Conservation (phyloP, 176 grass and related monocot species). For the Triticum timopheevii region DNA sequence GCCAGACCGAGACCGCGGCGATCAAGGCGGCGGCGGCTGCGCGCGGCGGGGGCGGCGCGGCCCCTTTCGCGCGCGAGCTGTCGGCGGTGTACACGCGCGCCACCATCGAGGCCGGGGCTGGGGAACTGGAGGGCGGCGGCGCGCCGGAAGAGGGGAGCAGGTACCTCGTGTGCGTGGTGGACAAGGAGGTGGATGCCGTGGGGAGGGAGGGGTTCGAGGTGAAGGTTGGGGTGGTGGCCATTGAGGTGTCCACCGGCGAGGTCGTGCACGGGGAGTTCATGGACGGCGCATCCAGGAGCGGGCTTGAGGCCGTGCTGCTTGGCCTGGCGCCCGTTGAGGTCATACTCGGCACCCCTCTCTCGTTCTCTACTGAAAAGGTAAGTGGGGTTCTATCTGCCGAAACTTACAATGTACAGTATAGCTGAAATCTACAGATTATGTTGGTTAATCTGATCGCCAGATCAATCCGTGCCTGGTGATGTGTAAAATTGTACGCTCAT, state of each 20-base stretch:
- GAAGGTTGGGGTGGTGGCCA: slow-evolving; percentile 58
- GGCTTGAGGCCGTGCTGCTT: slow-evolving; percentile 76
- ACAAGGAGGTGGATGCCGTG: slow-evolving; percentile 52
- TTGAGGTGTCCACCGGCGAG: slow-evolving; percentile 79
- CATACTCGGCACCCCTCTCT: slow-evolving; percentile 68
- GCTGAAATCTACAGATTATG: too few relatives aligned
- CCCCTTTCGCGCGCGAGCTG: slow-evolving; percentile 57
- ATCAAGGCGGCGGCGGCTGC: slow-evolving; percentile 76
- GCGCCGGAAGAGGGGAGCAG: slow-evolving; percentile 41
- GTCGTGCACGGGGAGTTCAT: slow-evolving; percentile 83
- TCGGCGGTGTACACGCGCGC: slow-evolving; percentile 84
- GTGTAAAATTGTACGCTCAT: neutral
- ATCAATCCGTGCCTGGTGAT: neutral
- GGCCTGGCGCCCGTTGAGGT: slow-evolving; percentile 74
- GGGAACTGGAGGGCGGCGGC: slow-evolving; percentile 52
- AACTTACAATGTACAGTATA: too few relatives aligned
- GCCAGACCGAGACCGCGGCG: slow-evolving; percentile 86
- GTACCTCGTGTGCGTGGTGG: slow-evolving; percentile 79
- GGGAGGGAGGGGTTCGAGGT: slow-evolving; percentile 49
- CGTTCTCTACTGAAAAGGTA: slow-evolving; percentile 69
- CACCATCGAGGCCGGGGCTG: slow-evolving; percentile 82
- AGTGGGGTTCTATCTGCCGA: neutral
- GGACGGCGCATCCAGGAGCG: slow-evolving; percentile 53
- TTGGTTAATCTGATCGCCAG: neutral
- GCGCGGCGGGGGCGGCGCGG: slow-evolving; percentile 45